Evolutionary conservation across 2,329 filamentous ascomycete species (phyloP), one percentile per base, ranked within the genome.

Genomic region (Fusarium anthophilum): DNA sequence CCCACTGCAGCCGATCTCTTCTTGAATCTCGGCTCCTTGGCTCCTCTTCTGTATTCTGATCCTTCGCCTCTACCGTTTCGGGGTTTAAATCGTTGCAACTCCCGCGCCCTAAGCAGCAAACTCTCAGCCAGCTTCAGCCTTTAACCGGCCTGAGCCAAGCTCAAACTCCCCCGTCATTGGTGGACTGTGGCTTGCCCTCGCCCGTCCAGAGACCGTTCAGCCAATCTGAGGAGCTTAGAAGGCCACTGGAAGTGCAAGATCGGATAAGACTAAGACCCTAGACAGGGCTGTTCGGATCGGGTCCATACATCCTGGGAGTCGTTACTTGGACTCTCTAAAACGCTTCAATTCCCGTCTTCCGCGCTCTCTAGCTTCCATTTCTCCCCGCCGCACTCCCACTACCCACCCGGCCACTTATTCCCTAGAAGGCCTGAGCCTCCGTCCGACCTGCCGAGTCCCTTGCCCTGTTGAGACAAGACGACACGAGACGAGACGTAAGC

Each of bases 341-440:
- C 67, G 69, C 69, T 73, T 70, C 63, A 64, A 69, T 69, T 62
- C 72, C 72, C 72, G 72, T 43, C 55, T 69, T 74, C 72, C 68
- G 67, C 60, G 63, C 63, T 56, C 63, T 74, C 59, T 72, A 66
- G 72, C 51, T 63, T 64, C 44, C 54, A 35, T 59, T 58, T 28
- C 50, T 61, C 50, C 62, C 71, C 67, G 54, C 55, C 54, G 55
- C 65, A 66, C 30, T 59, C 43, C 32, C 56, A 59, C 32, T 59
- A 30, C 32, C 59, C 64, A 71, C 62, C 53, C 50, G 66, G 67
- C 45, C 45, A 56, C 44, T 66, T 65, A 61, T 68, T 68, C 41
- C 63, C 54, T 68, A 59, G 66, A 62, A 28, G 39, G 45, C 45
- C 56, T 43, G 53, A 72, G 63, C 53, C 71, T 41, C 67, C 55